Percentiles rank a stretch among this genome's conserved stretches.
phyloP scores from a whole-genome alignment of 2,329 filamentous ascomycete species.

The Xylariaceae sp. region DNA sequence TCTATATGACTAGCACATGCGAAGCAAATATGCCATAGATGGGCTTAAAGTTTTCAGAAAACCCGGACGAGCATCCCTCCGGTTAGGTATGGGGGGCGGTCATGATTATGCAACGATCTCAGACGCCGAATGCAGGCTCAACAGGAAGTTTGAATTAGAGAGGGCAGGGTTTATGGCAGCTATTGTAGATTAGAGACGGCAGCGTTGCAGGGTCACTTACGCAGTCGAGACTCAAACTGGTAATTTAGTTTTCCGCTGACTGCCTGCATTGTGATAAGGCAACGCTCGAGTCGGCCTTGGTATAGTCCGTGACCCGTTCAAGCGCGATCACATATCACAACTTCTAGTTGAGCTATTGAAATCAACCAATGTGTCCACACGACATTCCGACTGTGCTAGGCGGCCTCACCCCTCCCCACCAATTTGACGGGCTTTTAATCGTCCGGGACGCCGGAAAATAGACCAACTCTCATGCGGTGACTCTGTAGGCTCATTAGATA shows the following conservation, averaged over 20 bases:
- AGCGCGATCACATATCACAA: constrained; percentile 2
- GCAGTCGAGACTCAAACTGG: constrained; percentile 7
- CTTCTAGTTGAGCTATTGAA: constrained; percentile 4
- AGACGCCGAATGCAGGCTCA: background rate
- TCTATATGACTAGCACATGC: background rate
- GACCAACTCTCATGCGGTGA: constrained; percentile 69
- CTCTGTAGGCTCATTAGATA: constrained; percentile 47
- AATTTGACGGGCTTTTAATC: constrained; percentile 34
- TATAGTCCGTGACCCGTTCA: background rate
- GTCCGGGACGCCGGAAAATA: constrained; percentile 65
- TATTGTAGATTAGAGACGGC: constrained; percentile 1
- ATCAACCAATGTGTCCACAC: constrained; percentile 16
- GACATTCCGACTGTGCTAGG: constrained; percentile 18
- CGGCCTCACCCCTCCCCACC: constrained; percentile 3
- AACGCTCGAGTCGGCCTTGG: constrained; percentile 8
- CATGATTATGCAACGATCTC: background rate
- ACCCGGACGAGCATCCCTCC: background rate
- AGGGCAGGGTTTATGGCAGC: background rate
- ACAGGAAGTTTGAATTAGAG: background rate
- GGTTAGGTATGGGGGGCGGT: background rate
- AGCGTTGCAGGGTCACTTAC: constrained; percentile 1
- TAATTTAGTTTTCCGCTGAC: constrained; percentile 18
- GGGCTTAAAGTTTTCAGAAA: background rate
- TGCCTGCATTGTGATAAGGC: constrained; percentile 18
- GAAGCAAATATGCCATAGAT: background rate